Evolutionary conservation across 2,329 filamentous ascomycete species (phyloP).

Genomic region (Fonsecaea monophora): DNA sequence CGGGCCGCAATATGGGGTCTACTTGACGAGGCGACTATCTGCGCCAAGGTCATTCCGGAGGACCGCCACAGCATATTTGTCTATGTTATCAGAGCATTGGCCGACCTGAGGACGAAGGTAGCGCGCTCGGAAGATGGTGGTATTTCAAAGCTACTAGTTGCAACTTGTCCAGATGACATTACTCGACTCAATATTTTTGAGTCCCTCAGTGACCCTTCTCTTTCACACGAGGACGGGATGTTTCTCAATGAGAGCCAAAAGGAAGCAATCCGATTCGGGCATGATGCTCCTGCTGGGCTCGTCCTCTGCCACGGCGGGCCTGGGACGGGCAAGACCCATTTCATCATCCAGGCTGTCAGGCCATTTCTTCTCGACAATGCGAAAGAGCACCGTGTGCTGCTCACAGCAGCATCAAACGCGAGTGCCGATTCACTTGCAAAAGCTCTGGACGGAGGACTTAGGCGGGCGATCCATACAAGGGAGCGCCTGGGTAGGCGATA

Average conservation of each 20-base stretch:
- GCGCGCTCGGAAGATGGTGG: background rate
- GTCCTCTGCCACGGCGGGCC: constrained; percentile 27
- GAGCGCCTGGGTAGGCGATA: background rate
- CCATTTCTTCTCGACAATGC: constrained; percentile 19
- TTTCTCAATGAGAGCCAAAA: constrained; percentile 28
- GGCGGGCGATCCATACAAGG: background rate
- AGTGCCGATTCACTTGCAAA: constrained; percentile 22
- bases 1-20: background rate
- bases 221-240: constrained; percentile 13
- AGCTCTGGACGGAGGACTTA: constrained; percentile 5
- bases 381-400: constrained; percentile 10
- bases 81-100: constrained; percentile 9
- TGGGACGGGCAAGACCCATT: constrained; percentile 28
- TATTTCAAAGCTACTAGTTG: background rate
- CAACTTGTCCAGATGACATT: background rate
- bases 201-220: constrained; percentile 11
- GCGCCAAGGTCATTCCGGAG: constrained; percentile 7
- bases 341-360: constrained; percentile 21
- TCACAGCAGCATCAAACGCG: constrained; percentile 20
- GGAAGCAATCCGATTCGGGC: constrained; percentile 14
- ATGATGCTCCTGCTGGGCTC: constrained; percentile 23
- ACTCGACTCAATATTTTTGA: constrained; percentile 17
- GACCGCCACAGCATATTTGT: constrained; percentile 15
- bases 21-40: background rate
- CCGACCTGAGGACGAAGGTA: background rate